Evolutionary conservation across 2,329 filamentous ascomycete species (phyloP), one percentile per base, ranked within the genome.

Genomic region (Aspergillus sp.): DNA sequence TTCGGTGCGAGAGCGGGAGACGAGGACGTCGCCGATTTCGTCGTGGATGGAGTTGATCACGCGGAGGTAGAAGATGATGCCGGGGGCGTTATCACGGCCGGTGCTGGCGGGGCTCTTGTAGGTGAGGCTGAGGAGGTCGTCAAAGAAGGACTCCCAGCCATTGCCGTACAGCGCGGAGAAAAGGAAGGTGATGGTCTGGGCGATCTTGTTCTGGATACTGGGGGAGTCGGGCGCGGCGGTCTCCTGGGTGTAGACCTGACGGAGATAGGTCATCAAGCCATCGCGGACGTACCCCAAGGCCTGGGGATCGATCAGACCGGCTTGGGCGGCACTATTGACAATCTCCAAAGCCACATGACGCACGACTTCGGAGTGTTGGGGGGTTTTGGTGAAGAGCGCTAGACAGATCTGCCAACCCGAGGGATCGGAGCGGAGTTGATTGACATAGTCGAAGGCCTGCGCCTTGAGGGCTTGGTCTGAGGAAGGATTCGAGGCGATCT

Each of bases 201-300:
- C 92, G 61, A 99, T 84, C 76, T 99, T 99, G 77, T 97, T 99
- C 75, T 97, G 93, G 41, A 99, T 87, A 59, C 84, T 83, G 20
- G 84, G 71, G 7, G 87, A 84, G 69, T 99, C 94, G 58, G 86
- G 75, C 48, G 78, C 73, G 53, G 80, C 78, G 31, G 77, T 77
- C 19, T 75, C 73, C 36, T 80, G 77, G 49, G 85, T 82, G 71
- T 97, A 97, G 45, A 82, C 85, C 63, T 87, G 83, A 59, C 84
- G 84, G 55, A 94, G 81, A 72, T 97, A 97, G 62, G 84, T 82
- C 75, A 96, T 80, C 60, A 99, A 78, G 42, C 85, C 88, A 62
- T 94, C 86, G 71, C 89, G 91, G 64, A 97, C 84, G 67, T 87
- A 87, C 45, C 78, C 76, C 58, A 97, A 78, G 62, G 86, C 88